phyloP scores from a whole-genome alignment of 768 basidiomycete genomes.

The Collybia sordida region DNA sequence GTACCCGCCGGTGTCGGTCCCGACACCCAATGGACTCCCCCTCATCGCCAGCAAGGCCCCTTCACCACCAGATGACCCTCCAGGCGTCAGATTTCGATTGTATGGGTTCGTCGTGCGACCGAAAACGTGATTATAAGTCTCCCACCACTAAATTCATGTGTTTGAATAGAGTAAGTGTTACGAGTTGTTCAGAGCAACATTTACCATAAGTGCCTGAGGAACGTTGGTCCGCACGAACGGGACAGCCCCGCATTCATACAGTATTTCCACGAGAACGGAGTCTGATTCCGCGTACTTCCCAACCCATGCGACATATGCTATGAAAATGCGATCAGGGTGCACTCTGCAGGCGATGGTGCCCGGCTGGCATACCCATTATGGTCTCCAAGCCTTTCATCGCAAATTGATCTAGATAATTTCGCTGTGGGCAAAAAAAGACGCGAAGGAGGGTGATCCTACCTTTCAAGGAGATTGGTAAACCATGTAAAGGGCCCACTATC shows the following conservation, averaged over 20 bases:
- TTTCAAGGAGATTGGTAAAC: conserved; percentile 46
- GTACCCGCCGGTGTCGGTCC: conserved; percentile 64
- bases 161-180: too few species aligned
- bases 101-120: conserved; percentile 64
- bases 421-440: conserved; percentile 1
- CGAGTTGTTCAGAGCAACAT: not conserved
- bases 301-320: conserved; percentile 58
- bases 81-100: conserved; percentile 54
- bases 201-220: conserved; percentile 54
- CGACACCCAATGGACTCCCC: conserved; percentile 60
- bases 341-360: not conserved
- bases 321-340: not conserved
- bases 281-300: conserved; percentile 46
- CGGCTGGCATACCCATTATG: conserved; percentile 19
- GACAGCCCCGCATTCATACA: conserved; percentile 54
- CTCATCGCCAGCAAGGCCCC: conserved; percentile 60
- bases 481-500: conserved; percentile 50
- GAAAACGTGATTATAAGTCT: conserved; percentile 62
- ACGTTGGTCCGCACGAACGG: conserved; percentile 57
- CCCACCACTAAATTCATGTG: conserved; percentile 36
- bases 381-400: conserved; percentile 63
- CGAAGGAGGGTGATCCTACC: conserved; percentile 13
- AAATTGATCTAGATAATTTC: conserved; percentile 44
- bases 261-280: conserved; percentile 51
- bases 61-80: conserved; percentile 71